Percentiles rank a stretch among this genome's conserved stretches.
phyloP scores from a whole-genome alignment of 805 yeast genomes.

The Pichia cabralensis region DNA sequence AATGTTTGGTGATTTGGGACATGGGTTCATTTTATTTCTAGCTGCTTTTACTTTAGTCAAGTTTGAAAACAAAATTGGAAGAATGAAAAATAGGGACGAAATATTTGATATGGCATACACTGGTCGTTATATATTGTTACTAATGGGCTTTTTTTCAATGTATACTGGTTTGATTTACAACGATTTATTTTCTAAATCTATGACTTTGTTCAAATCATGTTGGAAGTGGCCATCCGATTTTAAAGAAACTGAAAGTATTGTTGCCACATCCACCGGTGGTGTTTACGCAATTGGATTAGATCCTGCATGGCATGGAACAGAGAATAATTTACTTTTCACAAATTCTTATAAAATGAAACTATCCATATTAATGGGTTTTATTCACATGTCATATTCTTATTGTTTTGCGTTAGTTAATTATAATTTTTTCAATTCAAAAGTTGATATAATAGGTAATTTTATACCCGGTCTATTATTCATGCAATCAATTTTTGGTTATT shows the following conservation, averaged over 20 bases:
- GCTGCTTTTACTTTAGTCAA: constrained; percentile 46
- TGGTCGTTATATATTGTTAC: constrained; percentile 57
- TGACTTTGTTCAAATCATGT: constrained; percentile 59
- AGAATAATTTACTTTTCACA: constrained; percentile 56
- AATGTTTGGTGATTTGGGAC: constrained; percentile 79
- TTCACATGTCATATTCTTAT: constrained; percentile 66
- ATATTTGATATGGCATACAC: constrained; percentile 68
- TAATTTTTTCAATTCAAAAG: constrained; percentile 42
- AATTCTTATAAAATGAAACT: constrained; percentile 73
- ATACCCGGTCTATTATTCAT: constrained; percentile 65
- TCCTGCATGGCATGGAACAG: constrained; percentile 75
- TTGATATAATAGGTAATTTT: constrained; percentile 65
- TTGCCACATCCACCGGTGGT: constrained; percentile 42
- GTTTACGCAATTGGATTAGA: constrained; percentile 58
- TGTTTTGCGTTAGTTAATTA: constrained; percentile 59
- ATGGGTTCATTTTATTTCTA: constrained; percentile 53
- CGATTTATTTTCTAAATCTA: constrained; percentile 60
- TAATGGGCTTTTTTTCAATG: constrained; percentile 67
- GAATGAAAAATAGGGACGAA: constrained; percentile 53
- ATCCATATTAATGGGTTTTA: constrained; percentile 65
- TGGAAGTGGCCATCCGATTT: constrained; percentile 55
- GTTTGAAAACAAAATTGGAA: constrained; percentile 42
- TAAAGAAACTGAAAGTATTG: constrained; percentile 39
- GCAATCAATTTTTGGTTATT: constrained; percentile 70
- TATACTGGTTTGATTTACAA: constrained; percentile 68